Evolutionary conservation across 2,329 filamentous ascomycete species (phyloP).

Genomic region (Aspergillus sp.): DNA sequence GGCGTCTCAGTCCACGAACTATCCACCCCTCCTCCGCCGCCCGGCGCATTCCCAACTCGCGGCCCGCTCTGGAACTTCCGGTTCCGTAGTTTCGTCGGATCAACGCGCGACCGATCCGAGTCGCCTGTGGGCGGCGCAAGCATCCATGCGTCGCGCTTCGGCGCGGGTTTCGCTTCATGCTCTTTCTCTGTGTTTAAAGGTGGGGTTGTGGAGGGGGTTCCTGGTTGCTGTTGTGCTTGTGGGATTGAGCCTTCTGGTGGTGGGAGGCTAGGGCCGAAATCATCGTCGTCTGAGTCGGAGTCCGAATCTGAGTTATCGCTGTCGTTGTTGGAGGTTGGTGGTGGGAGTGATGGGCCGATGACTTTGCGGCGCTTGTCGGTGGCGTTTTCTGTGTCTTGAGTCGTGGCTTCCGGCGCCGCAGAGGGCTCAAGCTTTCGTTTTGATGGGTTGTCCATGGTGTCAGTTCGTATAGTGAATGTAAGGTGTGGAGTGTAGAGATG

Average conservation of each 20-base stretch:
- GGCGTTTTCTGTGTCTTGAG: not conserved
- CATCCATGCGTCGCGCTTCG: conserved; percentile 83
- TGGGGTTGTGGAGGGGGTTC: not conserved
- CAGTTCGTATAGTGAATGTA: not conserved
- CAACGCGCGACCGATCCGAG: conserved; percentile 61
- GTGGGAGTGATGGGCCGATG: conserved; percentile 58
- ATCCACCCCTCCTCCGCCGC: conserved; percentile 37
- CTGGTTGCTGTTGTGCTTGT: not conserved
- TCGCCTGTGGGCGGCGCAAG: conserved; percentile 63
- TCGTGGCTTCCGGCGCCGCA: not conserved
- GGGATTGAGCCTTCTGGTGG: conserved; percentile 22
- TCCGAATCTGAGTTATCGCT: conserved; percentile 36
- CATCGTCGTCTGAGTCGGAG: conserved; percentile 36
- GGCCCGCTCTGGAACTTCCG: conserved; percentile 79
- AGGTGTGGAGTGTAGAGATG: too few species aligned
- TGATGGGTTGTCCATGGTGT: conserved; percentile 9
- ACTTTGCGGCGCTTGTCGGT: conserved; percentile 51
- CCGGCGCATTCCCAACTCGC: conserved; percentile 43
- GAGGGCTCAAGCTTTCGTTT: conserved; percentile 3
- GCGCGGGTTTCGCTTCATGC: conserved; percentile 22
- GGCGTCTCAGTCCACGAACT: conserved; percentile 90
- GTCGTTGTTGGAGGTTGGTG: conserved; percentile 27
- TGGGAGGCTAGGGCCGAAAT: conserved; percentile 44
- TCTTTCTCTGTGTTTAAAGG: conserved; percentile 25
- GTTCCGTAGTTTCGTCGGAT: conserved; percentile 79